phyloP scores from a whole-genome alignment of 2,329 filamentous ascomycete species.

The Fusarium sp. region DNA sequence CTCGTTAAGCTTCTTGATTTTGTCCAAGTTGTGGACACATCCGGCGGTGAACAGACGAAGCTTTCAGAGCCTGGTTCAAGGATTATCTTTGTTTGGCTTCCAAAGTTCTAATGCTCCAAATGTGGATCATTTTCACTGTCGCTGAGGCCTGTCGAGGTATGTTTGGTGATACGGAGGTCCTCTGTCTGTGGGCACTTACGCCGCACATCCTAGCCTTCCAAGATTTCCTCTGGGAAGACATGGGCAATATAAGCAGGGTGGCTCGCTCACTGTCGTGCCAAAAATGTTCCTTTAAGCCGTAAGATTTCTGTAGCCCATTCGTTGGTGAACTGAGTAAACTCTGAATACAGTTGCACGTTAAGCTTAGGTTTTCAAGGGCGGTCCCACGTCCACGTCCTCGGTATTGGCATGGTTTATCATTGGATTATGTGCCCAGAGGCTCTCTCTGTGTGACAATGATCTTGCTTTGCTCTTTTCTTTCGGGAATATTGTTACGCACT shows the following conservation, averaged over 20 bases:
- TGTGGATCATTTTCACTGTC: constrained; percentile 41
- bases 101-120: constrained; percentile 31
- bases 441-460: constrained; percentile 29
- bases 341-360: constrained; percentile 25
- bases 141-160: constrained; percentile 36
- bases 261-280: constrained; percentile 9
- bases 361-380: constrained; percentile 29
- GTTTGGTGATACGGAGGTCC: constrained; percentile 28
- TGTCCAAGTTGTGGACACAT: constrained; percentile 38
- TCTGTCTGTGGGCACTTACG: constrained; percentile 25
- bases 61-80: constrained; percentile 35
- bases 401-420: constrained; percentile 42
- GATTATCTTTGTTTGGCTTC: constrained; percentile 43
- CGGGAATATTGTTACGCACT: constrained; percentile 28
- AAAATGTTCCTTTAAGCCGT: constrained; percentile 6
- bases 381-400: constrained; percentile 50
- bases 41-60: constrained; percentile 47
- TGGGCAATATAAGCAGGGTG: constrained; percentile 13
- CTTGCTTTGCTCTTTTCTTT: constrained; percentile 12
- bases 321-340: constrained; percentile 3
- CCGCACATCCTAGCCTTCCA: constrained; percentile 24
- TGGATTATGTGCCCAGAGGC: constrained; percentile 24
- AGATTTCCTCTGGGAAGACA: constrained; percentile 10
- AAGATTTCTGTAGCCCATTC: background rate
- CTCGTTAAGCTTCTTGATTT: constrained; percentile 32